Evolutionary conservation across 164 flowering plant genomes (phyloP).

Genomic region (Chimonanthus praecox): DNA sequence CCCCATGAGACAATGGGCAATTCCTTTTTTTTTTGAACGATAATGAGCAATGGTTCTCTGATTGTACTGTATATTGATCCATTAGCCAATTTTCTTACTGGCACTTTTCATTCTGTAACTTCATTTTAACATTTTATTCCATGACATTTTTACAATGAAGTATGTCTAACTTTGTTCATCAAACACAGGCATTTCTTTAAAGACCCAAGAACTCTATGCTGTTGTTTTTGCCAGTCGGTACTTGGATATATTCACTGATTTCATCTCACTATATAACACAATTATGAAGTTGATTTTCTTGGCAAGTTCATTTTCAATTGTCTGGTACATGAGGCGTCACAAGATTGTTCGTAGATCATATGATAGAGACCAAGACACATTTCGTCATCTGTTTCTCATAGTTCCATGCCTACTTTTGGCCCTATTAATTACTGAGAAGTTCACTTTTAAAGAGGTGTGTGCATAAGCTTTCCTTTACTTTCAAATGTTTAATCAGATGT

Average conservation of each 20-base stretch:
- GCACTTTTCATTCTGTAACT: no score
- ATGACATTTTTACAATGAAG: neutral
- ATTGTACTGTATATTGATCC: no score
- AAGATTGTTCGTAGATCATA: conserved; percentile 83
- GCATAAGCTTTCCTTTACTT: conserved; percentile 2
- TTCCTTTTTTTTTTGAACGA: no score
- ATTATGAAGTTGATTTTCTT: conserved; percentile 82
- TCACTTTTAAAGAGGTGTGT: conserved; percentile 76
- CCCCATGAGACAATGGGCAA: no score
- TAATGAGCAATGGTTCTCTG: no score
- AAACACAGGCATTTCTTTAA: conserved; percentile 77
- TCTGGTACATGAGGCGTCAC: conserved; percentile 90
- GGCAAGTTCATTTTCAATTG: conserved; percentile 89
- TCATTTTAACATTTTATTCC: neutral
- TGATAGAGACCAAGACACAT: conserved; percentile 90
- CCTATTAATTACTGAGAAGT: conserved; percentile 65
- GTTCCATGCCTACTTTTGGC: conserved; percentile 81
- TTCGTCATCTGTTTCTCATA: conserved; percentile 67
- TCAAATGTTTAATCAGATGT: neutral
- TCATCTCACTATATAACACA: conserved; percentile 70
- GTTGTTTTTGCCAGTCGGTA: conserved; percentile 84
- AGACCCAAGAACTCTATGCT: conserved; percentile 92
- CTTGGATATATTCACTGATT: conserved; percentile 78
- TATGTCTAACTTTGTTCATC: neutral
- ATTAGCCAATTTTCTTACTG: no score